These are phyloP conservation scores for Triticum timopheevii DNA, from an alignment of 176 grass and related monocot species.

Conservation along the genomic window DNA sequence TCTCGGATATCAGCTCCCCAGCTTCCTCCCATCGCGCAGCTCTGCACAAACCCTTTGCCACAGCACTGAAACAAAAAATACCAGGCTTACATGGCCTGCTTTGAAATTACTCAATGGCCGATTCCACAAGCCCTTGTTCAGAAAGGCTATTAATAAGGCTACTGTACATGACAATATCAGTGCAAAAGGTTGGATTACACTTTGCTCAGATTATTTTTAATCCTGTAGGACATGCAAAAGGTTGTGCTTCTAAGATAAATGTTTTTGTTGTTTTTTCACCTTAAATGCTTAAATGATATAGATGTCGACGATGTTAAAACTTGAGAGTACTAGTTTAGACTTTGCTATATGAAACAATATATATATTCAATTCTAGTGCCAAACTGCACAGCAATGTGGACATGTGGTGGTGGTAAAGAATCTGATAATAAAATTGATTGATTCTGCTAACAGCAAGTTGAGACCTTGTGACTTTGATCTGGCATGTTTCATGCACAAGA, in stretches of 20 bases:
- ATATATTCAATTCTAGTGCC: too few species aligned
- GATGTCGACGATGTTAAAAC: not conserved
- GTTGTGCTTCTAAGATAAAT: not conserved
- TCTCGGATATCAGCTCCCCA: conserved; percentile 43
- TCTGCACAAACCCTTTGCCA: conserved; percentile 37
- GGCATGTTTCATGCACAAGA: too few species aligned
- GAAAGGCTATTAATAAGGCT: conserved; percentile 49
- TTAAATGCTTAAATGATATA: not conserved
- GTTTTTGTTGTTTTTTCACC: not conserved
- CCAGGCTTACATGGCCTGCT: conserved; percentile 46
- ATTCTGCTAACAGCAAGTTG: too few species aligned
- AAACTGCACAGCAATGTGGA: too few species aligned
- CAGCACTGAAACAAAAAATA: conserved; percentile 44
- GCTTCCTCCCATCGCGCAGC: conserved; percentile 39
- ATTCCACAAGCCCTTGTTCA: conserved; percentile 43
- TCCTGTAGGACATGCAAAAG: not conserved
- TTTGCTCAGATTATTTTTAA: conserved; percentile 34
- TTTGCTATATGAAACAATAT: not conserved
- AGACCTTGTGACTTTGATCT: too few species aligned
- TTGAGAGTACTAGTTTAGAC: not conserved
- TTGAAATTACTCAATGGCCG: conserved; percentile 37
- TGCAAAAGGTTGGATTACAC: not conserved
- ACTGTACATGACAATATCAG: conserved; percentile 53
- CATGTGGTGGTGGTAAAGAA: too few species aligned
- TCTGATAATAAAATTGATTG: too few species aligned